Evolutionary conservation across 176 grass and related monocot genomes (phyloP), one percentile per base, ranked within the genome.

Genomic region (Cenchrus fungigraminus): DNA sequence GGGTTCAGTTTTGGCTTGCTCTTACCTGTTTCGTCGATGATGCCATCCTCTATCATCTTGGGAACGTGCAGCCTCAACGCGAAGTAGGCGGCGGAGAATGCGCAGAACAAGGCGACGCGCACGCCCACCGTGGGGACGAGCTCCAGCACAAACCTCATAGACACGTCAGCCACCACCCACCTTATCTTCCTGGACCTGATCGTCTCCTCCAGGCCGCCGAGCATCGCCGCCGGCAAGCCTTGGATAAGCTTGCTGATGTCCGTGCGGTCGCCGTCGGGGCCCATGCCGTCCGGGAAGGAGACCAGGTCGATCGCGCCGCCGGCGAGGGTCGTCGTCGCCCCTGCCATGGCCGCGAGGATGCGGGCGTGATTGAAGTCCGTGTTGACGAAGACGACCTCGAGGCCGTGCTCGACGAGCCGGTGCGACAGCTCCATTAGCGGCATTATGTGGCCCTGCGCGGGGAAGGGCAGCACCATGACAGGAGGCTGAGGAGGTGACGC

Each of bases 381-480:
- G 91, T 92, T 92, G 22, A 91, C 31, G 13, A 92, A 91, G 59
- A 79, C 68, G 37, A 92, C 54, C 29, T 89, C 80, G 17, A 95
- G 67, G 32, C 86, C 93, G 32, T 87, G 88, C 1, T 73, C 71
- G 20, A 80, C 68, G 37, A 95, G 87, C 58, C 22, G 50, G 37
- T 79, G 88, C 12, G 91, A 89, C 14, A 89, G 83, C 79, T 91
- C 91, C 86, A 95, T 92, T 77, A 95, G 78, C 0, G 91, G 91
- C 71, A 95, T 86, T 73, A 91, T 83, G 71, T 92, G 93, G 58
- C 88, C 88, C 78, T 92, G 91, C 11, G 80, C 91, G 14, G 63
- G 25, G 28, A 2, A 32, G 60, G 44, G 44, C 4, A 45, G 4
- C 44, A 45, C 44, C 44, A 45, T 45, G 44, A 45, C 44, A 45